Conservation (phyloP, 345 rosid genomes). For the Salix koriyanagi region DNA sequence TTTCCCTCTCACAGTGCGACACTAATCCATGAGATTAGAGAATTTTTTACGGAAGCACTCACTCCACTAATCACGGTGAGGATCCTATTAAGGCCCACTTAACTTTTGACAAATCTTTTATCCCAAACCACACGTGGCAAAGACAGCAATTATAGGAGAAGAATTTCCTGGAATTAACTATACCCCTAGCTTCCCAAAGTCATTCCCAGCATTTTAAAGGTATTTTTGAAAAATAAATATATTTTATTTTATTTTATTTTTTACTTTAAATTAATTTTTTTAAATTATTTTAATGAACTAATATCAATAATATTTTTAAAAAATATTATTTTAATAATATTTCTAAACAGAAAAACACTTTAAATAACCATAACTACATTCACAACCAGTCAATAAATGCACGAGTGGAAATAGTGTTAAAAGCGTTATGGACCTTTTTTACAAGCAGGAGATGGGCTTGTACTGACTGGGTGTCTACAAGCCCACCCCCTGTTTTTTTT, state of each 20-base stretch:
- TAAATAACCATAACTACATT: too few species aligned
- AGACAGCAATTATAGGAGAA: not conserved
- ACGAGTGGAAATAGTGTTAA: not conserved
- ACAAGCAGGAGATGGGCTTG: slow-evolving; percentile 11
- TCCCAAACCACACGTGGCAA: not conserved
- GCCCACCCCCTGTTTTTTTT: too few species aligned
- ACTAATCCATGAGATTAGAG: not conserved
- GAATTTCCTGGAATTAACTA: not conserved
- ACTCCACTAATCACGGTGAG: slow-evolving; percentile 14
- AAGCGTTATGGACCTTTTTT: not conserved
- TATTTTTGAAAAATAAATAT: too few species aligned
- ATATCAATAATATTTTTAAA: too few species aligned
- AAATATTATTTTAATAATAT: too few species aligned
- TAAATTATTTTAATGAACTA: too few species aligned
- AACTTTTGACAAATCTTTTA: not conserved
- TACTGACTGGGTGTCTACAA: not conserved
- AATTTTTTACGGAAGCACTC: not conserved
- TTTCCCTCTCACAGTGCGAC: not conserved
- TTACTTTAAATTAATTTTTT: too few species aligned
- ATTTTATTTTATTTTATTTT: too few species aligned
- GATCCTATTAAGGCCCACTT: not conserved
- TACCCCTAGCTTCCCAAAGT: not conserved
- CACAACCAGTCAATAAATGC: not conserved
- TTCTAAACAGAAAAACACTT: too few species aligned
- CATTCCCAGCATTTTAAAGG: not conserved